phyloP scores from a whole-genome alignment of 495 filamentous ascomycete genomes.

The Tuber indicum region DNA sequence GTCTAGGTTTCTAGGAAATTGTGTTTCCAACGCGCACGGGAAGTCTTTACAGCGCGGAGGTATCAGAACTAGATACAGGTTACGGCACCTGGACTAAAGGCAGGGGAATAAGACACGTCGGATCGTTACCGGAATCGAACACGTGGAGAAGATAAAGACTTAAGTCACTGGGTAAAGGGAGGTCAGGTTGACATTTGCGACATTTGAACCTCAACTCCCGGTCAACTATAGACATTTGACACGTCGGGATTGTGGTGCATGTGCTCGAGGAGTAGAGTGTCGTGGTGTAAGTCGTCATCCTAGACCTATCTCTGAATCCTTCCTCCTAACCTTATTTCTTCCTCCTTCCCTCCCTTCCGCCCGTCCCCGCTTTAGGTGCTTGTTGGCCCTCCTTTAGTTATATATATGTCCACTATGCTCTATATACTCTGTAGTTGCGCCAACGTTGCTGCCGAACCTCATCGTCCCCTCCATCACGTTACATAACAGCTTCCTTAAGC shows the following conservation, averaged over 20 bases:
- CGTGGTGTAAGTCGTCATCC: slow-evolving; percentile 15
- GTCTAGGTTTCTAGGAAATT: slow-evolving; percentile 16
- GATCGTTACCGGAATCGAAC: slow-evolving; percentile 12
- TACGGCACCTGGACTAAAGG: slow-evolving; percentile 10
- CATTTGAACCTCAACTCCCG: slow-evolving; percentile 3
- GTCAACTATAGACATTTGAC: slow-evolving; percentile 27
- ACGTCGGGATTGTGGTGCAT: slow-evolving; percentile 15
- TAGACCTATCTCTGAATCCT: slow-evolving; percentile 6
- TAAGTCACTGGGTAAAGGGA: slow-evolving; percentile 13
- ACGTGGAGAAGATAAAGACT: slow-evolving; percentile 18
- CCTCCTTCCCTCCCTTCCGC: slow-evolving; percentile 4
- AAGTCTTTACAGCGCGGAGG: slow-evolving; percentile 2
- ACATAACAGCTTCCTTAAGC: background rate
- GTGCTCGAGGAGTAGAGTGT: slow-evolving; percentile 11
- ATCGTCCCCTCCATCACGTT: background rate
- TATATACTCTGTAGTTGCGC: background rate
- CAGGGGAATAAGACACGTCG: slow-evolving; percentile 11
- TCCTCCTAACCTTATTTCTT: slow-evolving; percentile 7
- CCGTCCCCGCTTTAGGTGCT: slow-evolving; percentile 7
- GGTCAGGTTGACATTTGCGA: slow-evolving; percentile 16
- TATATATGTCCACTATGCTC: background rate
- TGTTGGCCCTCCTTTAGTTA: background rate
- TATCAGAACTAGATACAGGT: slow-evolving; percentile 14
- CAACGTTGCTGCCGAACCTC: background rate
- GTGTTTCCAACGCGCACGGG: slow-evolving; percentile 14